Evolutionary conservation across 331 rosid genomes (phyloP).

Genomic region (Acacia pycnantha): DNA sequence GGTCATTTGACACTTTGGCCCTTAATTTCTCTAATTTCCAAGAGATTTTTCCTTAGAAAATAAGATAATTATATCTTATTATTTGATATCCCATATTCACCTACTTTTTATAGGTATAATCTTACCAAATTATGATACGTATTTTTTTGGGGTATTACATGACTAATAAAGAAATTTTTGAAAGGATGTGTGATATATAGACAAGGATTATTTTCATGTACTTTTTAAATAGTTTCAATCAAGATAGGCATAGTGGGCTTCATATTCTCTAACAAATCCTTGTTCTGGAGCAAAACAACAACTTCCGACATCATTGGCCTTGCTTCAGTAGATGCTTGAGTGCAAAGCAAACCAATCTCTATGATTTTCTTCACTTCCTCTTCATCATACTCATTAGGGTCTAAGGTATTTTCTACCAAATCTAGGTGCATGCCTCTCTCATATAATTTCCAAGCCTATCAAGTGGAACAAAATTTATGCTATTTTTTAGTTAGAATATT

Average conservation of each 20-base stretch:
- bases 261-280: slow-evolving; percentile 23
- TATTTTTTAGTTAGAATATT: no score
- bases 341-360: slow-evolving; percentile 56
- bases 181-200: not conserved
- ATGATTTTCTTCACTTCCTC: slow-evolving; percentile 49
- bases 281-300: slow-evolving; percentile 43
- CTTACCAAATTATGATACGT: no score
- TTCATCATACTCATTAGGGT: slow-evolving; percentile 38
- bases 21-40: no score
- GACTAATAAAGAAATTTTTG: no score
- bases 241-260: slow-evolving; percentile 54
- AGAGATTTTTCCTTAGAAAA: no score
- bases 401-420: slow-evolving; percentile 46
- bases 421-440: slow-evolving; percentile 46
- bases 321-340: slow-evolving; percentile 47
- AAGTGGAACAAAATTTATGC: not conserved
- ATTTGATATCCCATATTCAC: no score
- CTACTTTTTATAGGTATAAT: no score
- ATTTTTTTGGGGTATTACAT: no score
- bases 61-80: no score
- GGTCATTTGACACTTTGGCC: no score
- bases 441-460: slow-evolving; percentile 61
- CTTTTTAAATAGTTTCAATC: slow-evolving; percentile 36
- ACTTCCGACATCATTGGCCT: slow-evolving; percentile 75
- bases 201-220: not conserved